A percentile compares a stretch with the other conserved stretches of the same genome.
phyloP scores from a whole-genome alignment of 2,329 filamentous ascomycete species.

The Colletotrichum sp. region DNA sequence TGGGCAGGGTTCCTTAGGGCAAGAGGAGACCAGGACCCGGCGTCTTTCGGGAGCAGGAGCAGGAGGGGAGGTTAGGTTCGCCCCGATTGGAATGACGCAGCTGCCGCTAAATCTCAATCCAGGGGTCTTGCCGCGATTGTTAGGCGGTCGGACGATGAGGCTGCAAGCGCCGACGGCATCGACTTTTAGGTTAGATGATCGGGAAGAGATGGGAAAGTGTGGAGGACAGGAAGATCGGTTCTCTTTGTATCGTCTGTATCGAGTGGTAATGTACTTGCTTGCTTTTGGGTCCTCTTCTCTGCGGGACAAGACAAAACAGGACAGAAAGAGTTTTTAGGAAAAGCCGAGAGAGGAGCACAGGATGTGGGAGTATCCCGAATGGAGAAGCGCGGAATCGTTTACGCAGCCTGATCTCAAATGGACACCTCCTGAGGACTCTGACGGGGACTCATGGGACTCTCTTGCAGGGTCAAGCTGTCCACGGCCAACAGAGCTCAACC shows the following conservation, averaged over 20 bases:
- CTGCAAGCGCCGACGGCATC: background rate
- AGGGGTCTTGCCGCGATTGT: slow-evolving; percentile 7
- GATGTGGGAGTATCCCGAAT: background rate
- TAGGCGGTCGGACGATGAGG: slow-evolving; percentile 10
- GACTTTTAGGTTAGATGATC: slow-evolving; percentile 15
- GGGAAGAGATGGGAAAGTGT: background rate
- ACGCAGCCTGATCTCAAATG: background rate
- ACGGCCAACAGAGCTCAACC: slow-evolving; percentile 2
- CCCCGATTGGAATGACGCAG: slow-evolving; percentile 4
- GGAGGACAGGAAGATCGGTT: background rate
- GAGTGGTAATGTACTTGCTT: background rate
- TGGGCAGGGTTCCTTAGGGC: slow-evolving; percentile 3
- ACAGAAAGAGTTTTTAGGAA: background rate
- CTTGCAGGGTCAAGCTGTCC: background rate
- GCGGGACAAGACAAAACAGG: background rate
- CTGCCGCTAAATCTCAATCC: background rate
- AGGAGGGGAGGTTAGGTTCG: slow-evolving; percentile 4
- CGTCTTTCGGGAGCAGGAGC: background rate
- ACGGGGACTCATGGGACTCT: background rate
- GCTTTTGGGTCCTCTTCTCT: background rate
- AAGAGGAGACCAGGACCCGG: background rate
- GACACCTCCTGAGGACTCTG: background rate
- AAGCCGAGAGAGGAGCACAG: background rate
- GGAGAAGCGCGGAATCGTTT: background rate
- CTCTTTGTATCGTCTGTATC: background rate